Percentiles rank a stretch among this genome's conserved stretches.
Evolutionary conservation across 2,329 filamentous ascomycete species (phyloP).

Genomic region (Cryoendolithus antarcticus): DNA sequence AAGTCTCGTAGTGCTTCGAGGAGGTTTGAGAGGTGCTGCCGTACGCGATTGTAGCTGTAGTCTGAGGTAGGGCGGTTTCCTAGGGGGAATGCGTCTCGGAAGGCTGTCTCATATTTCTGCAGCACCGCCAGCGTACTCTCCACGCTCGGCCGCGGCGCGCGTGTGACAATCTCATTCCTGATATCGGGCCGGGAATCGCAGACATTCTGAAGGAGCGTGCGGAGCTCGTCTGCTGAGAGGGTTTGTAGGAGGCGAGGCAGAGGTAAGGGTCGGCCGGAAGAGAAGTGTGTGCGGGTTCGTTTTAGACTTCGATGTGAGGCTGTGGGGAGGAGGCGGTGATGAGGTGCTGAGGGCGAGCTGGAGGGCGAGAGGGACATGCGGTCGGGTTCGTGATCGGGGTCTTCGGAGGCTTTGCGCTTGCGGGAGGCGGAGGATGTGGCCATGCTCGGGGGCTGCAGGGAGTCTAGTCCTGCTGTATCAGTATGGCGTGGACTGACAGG

Average conservation of each 20-base stretch:
- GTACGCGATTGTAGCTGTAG: constrained; percentile 89
- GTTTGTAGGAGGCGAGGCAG: constrained; percentile 82
- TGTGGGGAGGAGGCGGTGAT: constrained; percentile 46
- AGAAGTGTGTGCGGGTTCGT: constrained; percentile 55
- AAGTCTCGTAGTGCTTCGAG: constrained; percentile 88
- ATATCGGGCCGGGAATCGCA: constrained; percentile 83
- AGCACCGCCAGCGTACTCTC: constrained; percentile 69
- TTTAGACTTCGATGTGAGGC: constrained; percentile 53
- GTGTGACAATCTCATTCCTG: constrained; percentile 67
- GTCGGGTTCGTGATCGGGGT: constrained; percentile 54
- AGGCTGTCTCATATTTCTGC: constrained; percentile 63
- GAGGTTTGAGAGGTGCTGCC: constrained; percentile 64
- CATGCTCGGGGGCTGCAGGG: constrained; percentile 30
- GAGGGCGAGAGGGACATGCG: constrained; percentile 86
- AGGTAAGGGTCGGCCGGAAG: constrained; percentile 48
- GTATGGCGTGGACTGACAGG: constrained; percentile 19
- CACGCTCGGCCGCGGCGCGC: constrained; percentile 78
- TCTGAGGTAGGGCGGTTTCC: constrained; percentile 76
- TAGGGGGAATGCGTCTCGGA: constrained; percentile 71
- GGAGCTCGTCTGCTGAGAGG: constrained; percentile 71
- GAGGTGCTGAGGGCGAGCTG: constrained; percentile 63
- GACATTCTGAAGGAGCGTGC: constrained; percentile 73
- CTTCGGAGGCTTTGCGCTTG: constrained; percentile 83
- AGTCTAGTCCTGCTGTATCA: constrained; percentile 21
- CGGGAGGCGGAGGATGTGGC: constrained; percentile 26